These are phyloP conservation scores for Aspergillus pseudotamarii DNA, from an alignment of 2,329 filamentous ascomycete species.

Conservation along the genomic window DNA sequence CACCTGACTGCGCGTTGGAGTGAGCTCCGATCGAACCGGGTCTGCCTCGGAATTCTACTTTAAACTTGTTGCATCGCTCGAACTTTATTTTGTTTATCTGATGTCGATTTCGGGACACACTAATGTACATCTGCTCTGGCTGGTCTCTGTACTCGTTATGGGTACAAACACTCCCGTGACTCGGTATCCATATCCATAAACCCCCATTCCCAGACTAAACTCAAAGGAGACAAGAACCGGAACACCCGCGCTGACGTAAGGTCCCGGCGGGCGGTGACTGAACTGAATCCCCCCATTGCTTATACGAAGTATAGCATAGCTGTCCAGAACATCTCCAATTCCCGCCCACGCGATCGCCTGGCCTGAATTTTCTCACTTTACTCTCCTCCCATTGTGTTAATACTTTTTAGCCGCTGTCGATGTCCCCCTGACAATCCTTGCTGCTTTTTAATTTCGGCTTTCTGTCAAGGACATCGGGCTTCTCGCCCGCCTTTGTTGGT, in stretches of 20 bases:
- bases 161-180: no score
- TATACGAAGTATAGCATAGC: constrained; percentile 20
- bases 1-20: not conserved
- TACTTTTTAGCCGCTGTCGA: constrained; percentile 15
- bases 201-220: no score
- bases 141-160: not conserved
- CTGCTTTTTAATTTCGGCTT: constrained; percentile 10
- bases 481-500: constrained; percentile 25
- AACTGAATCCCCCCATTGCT: not conserved
- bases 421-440: constrained; percentile 18
- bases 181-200: not conserved
- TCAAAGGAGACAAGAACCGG: not conserved
- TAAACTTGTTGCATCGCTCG: not conserved
- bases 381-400: constrained; percentile 3
- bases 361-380: not conserved
- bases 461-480: constrained; percentile 34
- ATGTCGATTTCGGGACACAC: not conserved
- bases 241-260: constrained; percentile 26
- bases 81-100: not conserved
- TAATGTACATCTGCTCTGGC: not conserved
- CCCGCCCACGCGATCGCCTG: not conserved
- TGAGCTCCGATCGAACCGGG: not conserved
- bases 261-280: constrained; percentile 3
- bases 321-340: constrained; percentile 27
- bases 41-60: not conserved